Evolutionary conservation across 495 filamentous ascomycete genomes (phyloP), one percentile per base, ranked within the genome.

Genomic region (Recurvomyces mirabilis): DNA sequence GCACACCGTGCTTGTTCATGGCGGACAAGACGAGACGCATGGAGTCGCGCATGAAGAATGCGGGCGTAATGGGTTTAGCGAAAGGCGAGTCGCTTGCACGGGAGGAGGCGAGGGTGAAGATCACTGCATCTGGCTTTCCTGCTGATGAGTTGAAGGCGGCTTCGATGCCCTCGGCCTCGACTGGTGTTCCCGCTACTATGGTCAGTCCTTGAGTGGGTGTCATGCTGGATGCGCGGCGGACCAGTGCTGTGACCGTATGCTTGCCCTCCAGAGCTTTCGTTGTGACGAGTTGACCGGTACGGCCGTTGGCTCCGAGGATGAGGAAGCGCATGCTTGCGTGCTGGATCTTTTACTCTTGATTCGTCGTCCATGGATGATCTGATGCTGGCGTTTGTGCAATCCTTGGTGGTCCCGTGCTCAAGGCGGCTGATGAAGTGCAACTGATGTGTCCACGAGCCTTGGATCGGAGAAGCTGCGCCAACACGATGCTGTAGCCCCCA

Each of bases 261-360:
- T 55, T 55, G 29, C 59, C 57, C n/a, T 59, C 30, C n/a, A 68
- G 52, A 21, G 62, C 60, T 54, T 66, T 59, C 41, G 62, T 53
- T 36, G 69, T 54, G 32, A 63, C 61, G 29, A 68, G 54, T 32
- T 56, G 49, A 45, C 68, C 68, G 33, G 64, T 70, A 38, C 62
- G 60, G 43, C 68, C 66, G 41, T 41, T 68, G 41, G 60, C 68
- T 19, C 68, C 68, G 43, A 66, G 43, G 49, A 69, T 41, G 36
- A 70, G 59, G 49, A 68, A 50, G 25, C 58, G 66, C 66, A 68
- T 71, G 22, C 12, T 35, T 6, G 32, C 5, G 5, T 11, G n/a
- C 15, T 35, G 32, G n/a, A n/a, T n/a, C n/a, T n/a, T n/a, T n/a
- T n/a, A 35, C 6, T 35, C 18, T 15, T 7, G 14, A 35, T 9